Conservation (phyloP, 352 stramenopile species). For the Stramenopiles sp. region DNA sequence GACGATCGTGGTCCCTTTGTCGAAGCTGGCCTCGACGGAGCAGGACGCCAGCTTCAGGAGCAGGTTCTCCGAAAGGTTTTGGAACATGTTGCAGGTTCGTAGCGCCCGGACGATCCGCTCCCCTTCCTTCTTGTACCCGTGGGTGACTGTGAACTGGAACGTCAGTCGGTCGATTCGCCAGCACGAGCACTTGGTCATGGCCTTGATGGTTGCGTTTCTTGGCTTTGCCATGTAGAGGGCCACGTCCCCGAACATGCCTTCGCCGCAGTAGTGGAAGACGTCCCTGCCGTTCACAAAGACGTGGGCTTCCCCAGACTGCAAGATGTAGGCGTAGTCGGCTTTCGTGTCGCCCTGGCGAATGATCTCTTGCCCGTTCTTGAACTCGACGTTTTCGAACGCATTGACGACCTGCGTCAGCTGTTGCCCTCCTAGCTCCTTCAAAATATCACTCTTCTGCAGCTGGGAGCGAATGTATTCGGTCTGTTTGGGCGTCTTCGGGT, state of each 20-base stretch:
- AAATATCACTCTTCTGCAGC: neutral
- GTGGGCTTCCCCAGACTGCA: neutral
- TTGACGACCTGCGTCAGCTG: neutral
- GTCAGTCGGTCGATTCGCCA: neutral
- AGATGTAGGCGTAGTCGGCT: neutral
- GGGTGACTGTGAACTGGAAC: constrained; percentile 2
- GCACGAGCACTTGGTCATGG: neutral
- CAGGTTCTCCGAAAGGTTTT: neutral
- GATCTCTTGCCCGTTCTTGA: neutral
- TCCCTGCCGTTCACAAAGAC: neutral
- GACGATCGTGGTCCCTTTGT: neutral
- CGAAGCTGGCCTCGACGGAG: neutral
- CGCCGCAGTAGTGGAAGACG: neutral
- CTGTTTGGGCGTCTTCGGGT: neutral
- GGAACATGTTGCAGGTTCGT: neutral
- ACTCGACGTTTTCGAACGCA: neutral
- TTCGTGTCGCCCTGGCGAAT: neutral
- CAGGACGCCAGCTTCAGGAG: neutral
- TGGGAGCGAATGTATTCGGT: neutral
- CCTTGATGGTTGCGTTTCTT: neutral
- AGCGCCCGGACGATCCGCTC: neutral
- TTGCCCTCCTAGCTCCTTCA: neutral
- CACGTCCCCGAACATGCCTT: neutral
- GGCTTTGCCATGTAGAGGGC: neutral
- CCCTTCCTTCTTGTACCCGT: neutral